A percentile compares a stretch with the other conserved stretches of the same genome.
These are phyloP conservation scores for Litchi chinensis DNA, from an alignment of 345 rosid genomes.

Conservation along the genomic window DNA sequence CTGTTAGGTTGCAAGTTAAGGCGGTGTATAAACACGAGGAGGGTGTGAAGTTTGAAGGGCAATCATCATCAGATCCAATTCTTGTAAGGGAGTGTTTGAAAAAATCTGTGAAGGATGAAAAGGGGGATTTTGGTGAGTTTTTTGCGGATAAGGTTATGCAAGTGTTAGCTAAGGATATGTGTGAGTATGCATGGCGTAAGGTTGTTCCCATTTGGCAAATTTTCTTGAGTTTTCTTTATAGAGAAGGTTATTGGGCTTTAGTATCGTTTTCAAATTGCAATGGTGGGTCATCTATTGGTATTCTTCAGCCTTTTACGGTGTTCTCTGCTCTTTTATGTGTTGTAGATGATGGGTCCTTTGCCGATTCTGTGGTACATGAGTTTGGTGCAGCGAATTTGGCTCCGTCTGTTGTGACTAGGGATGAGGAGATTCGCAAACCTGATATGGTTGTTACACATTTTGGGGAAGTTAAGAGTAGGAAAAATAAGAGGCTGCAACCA, in stretches of 20 bases:
- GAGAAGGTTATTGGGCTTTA: conserved; percentile 67
- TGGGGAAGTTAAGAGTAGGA: conserved; percentile 41
- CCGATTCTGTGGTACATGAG: conserved; percentile 12
- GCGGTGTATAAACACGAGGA: conserved; percentile 50
- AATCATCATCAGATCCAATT: conserved; percentile 38
- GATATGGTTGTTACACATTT: conserved; percentile 14
- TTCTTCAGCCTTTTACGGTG: conserved; percentile 77
- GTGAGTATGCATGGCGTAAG: conserved; percentile 40
- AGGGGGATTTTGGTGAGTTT: conserved; percentile 43
- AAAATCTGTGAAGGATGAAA: conserved; percentile 31
- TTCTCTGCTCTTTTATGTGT: conserved; percentile 62
- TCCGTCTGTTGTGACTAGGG: conserved; percentile 22
- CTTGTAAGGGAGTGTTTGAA: conserved; percentile 45
- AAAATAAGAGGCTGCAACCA: conserved; percentile 32
- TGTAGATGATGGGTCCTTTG: conserved; percentile 31
- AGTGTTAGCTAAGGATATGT: conserved; percentile 54
- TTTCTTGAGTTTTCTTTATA: conserved; percentile 69
- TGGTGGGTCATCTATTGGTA: conserved; percentile 48
- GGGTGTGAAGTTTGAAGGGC: conserved; percentile 35
- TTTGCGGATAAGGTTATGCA: conserved; percentile 63
- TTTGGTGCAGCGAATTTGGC: conserved; percentile 19
- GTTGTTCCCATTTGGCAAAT: conserved; percentile 72
- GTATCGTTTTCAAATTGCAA: conserved; percentile 54
- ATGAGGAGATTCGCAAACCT: conserved; percentile 9
- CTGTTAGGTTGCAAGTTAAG: conserved; percentile 45